Conservation (phyloP, 2,329 filamentous ascomycete species). For the Colletotrichum cordylinicola region DNA sequence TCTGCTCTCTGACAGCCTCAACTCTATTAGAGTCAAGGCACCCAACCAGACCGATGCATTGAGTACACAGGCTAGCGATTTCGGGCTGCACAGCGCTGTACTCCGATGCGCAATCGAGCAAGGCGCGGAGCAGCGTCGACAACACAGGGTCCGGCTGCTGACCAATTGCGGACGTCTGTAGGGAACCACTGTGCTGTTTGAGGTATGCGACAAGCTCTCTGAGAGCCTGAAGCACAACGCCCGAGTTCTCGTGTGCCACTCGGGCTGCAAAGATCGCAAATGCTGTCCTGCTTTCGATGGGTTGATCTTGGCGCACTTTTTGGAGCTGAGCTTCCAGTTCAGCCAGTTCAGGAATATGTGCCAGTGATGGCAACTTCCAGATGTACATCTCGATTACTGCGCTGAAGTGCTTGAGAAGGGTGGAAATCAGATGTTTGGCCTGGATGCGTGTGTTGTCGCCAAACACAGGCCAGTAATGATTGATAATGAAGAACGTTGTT, state of each 20-base stretch:
- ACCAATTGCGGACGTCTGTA: constrained; percentile 81
- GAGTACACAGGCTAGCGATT: constrained; percentile 76
- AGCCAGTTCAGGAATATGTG: constrained; percentile 70
- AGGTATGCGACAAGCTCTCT: constrained; percentile 79
- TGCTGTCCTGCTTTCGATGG: constrained; percentile 58
- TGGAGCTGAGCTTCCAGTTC: constrained; percentile 72
- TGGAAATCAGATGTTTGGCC: constrained; percentile 67
- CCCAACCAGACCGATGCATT: constrained; percentile 86
- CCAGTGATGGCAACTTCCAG: constrained; percentile 79
- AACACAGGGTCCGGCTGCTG: constrained; percentile 84
- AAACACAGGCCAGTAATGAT: constrained; percentile 78
- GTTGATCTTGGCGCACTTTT: constrained; percentile 59
- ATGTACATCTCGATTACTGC: constrained; percentile 69
- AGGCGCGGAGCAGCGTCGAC: constrained; percentile 72
- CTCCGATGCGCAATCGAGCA: constrained; percentile 85
- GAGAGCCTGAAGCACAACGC: constrained; percentile 83
- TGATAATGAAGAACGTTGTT: constrained; percentile 87
- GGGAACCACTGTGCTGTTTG: constrained; percentile 72
- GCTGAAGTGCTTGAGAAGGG: constrained; percentile 69
- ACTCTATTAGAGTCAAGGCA: constrained; percentile 91
- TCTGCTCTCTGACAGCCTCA: constrained; percentile 78
- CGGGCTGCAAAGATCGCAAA: constrained; percentile 71
- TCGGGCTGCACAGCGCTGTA: constrained; percentile 73
- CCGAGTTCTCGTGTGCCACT: constrained; percentile 81
- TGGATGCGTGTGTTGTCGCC: constrained; percentile 63